Base-by-base conservation (phyloP, 164 flowering plant species). In the Nymphaea thermarum region DNA sequence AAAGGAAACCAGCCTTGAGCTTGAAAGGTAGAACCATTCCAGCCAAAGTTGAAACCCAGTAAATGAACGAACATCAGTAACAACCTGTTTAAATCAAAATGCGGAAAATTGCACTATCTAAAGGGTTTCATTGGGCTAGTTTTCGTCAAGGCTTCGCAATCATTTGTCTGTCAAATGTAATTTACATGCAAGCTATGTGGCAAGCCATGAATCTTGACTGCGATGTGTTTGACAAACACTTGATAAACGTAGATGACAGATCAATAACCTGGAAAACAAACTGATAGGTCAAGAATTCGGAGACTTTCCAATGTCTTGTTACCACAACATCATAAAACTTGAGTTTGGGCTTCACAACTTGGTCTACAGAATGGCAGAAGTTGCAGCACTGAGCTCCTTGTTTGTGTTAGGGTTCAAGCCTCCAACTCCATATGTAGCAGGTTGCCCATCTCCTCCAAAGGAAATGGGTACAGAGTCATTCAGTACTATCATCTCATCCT, bases 381-480 rank as follows among this genome's bases (percentile, higher is more conserved):
- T 81, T 25, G 89, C 95, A 75, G 88, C 97, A 81, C 98, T 94
- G 77, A 94, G 81, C 65, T 94, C 85, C 93, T 88, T 91, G 87
- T 94, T 94, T 2, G 72, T 75, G 55, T 82, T 87, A 64, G 95
- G 78, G 66, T 70, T 87, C 11, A 94, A 91, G 25, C 98, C 97
- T 25, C 98, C 97, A 74, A 94, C 98, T 43, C 96, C 98, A 83
- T 84, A 94, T 43, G 98, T 97, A 42, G 97, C 87, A 6, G 95
- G 95, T 75, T 89, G 76, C 77, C 86, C 90, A 65, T 85, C 86
- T 45, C 98, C 98, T 64, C 95, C 98, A 77, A 91, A 90, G 14
- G 98, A 66, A 12, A 94, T 79, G 16, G 97, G 97, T 5, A 94
- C 88, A 8, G 98, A 89, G 25, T 97, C 97, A 80, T 91, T 94